Conservation (phyloP, 768 basidiomycete genomes). For the Podaxis mareebaensis region DNA sequence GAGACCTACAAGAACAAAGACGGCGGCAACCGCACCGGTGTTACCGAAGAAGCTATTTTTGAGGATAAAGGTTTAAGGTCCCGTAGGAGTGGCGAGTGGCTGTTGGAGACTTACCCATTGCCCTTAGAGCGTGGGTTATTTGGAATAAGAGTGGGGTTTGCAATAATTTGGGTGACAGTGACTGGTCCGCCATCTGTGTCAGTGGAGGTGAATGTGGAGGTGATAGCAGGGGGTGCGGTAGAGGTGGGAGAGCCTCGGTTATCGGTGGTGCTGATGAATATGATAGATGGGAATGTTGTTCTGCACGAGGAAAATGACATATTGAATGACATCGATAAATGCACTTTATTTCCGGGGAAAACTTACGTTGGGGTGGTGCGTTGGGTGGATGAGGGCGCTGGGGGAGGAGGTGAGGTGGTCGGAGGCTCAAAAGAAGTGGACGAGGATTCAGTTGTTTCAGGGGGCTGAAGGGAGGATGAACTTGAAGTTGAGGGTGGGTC, state of each 20-base stretch:
- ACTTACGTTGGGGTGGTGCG: slow-evolving; percentile 21
- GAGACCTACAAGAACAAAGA: slow-evolving; percentile 88
- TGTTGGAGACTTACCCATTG: slow-evolving; percentile 49
- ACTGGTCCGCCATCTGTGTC: slow-evolving; percentile 49
- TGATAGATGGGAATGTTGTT: slow-evolving; percentile 51
- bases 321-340: slow-evolving; percentile 19
- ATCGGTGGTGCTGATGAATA: slow-evolving; percentile 64
- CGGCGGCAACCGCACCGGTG: slow-evolving; percentile 88
- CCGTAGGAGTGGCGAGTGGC: slow-evolving; percentile 8
- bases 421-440: slow-evolving; percentile 18
- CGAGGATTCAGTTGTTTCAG: background rate
- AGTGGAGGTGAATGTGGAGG: slow-evolving; percentile 56
- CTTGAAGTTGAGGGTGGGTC: slow-evolving; percentile 23
- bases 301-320: slow-evolving; percentile 33
- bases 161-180: slow-evolving; percentile 62
- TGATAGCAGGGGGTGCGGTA: slow-evolving; percentile 58
- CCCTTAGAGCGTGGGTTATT: slow-evolving; percentile 39
- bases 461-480: slow-evolving; percentile 9
- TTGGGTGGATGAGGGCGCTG: slow-evolving; percentile 18
- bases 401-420: slow-evolving; percentile 21
- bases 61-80: background rate
- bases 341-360: slow-evolving; percentile 16
- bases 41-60: slow-evolving; percentile 78
- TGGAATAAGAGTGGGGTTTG: slow-evolving; percentile 78
- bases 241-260: slow-evolving; percentile 46